A percentile compares a stretch with the other conserved stretches of the same genome.
These are phyloP conservation scores for Coccomyxa subellipsoidea DNA, from an alignment of 163 green algal genomes.

Conservation along the genomic window DNA sequence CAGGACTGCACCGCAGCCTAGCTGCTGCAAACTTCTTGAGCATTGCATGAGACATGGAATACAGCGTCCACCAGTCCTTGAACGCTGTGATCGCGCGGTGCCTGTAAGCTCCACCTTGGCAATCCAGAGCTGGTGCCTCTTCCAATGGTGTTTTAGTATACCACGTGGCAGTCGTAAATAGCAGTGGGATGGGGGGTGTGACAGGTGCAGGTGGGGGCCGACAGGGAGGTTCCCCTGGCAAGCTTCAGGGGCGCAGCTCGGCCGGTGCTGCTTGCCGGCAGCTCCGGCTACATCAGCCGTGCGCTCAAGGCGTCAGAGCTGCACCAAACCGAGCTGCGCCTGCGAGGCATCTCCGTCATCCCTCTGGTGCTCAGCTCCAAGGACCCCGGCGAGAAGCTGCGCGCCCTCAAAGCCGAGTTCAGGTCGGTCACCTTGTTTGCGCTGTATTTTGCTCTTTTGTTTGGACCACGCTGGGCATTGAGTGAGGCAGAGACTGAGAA, in stretches of 20 bases:
- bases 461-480: too few species aligned
- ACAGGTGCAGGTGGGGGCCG: conserved; percentile 62
- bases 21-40: too few species aligned
- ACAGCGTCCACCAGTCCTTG: too few species aligned
- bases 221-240: conserved; percentile 64
- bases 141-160: too few species aligned
- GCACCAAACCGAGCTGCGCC: conserved; percentile 47
- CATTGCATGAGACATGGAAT: too few species aligned
- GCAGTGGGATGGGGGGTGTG: neutral
- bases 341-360: conserved; percentile 63
- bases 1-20: too few species aligned
- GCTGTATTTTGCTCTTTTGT: too few species aligned
- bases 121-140: too few species aligned
- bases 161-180: too few species aligned
- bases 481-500: too few species aligned
- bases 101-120: too few species aligned
- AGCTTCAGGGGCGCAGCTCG: conserved; percentile 67
- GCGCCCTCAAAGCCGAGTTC: conserved; percentile 62
- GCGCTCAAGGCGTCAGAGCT: conserved; percentile 55
- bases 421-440: conserved; percentile 9
- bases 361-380: conserved; percentile 17
- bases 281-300: conserved; percentile 52
- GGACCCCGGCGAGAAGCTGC: conserved; percentile 62
- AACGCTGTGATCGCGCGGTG: too few species aligned
- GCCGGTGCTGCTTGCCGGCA: conserved; percentile 75